These are phyloP conservation scores for Lobosporangium transversale DNA, from an alignment of 192 early-diverging fungal genomes.

Conservation along the genomic window DNA sequence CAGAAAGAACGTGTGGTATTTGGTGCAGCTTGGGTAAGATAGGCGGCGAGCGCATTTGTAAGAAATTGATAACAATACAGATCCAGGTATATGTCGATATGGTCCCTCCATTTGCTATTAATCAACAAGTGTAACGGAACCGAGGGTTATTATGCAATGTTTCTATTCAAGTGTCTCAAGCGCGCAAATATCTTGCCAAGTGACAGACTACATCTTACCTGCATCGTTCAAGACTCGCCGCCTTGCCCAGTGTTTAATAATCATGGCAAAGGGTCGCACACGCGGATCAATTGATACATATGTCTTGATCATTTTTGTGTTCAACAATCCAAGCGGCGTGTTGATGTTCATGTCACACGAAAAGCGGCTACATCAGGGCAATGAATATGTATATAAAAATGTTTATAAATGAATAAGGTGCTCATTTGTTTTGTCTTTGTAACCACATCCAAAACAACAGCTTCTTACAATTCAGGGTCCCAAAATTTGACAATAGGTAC, in stretches of 20 bases:
- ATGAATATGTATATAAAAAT: neutral
- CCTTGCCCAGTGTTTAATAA: slow-evolving; percentile 95
- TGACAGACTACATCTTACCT: too few relatives aligned
- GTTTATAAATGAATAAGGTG: neutral
- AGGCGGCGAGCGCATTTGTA: slow-evolving; percentile 89
- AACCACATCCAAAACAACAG: too few relatives aligned
- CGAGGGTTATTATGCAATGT: too few relatives aligned
- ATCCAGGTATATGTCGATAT: slow-evolving; percentile 96
- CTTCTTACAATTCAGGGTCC: slow-evolving; percentile 83
- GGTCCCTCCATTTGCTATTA: slow-evolving; percentile 89
- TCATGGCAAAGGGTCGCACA: slow-evolving; percentile 89
- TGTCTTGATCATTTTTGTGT: slow-evolving; percentile 88
- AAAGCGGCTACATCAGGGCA: slow-evolving; percentile 56
- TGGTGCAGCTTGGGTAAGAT: slow-evolving; percentile 89
- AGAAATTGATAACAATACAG: slow-evolving; percentile 91
- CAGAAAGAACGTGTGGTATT: slow-evolving; percentile 40
- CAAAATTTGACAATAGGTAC: slow-evolving; percentile 94
- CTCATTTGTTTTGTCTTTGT: slow-evolving; percentile 7
- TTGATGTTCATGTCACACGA: slow-evolving; percentile 96
- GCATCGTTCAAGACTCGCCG: slow-evolving; percentile 89
- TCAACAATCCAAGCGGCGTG: slow-evolving; percentile 89
- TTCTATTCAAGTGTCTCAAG: too few relatives aligned
- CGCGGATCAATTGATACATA: slow-evolving; percentile 90
- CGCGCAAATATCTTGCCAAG: too few relatives aligned
- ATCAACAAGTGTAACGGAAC: neutral